Evolutionary conservation across 2,329 filamentous ascomycete species (phyloP), one percentile per base, ranked within the genome.

Genomic region (Pseudogymnoascus sp.): DNA sequence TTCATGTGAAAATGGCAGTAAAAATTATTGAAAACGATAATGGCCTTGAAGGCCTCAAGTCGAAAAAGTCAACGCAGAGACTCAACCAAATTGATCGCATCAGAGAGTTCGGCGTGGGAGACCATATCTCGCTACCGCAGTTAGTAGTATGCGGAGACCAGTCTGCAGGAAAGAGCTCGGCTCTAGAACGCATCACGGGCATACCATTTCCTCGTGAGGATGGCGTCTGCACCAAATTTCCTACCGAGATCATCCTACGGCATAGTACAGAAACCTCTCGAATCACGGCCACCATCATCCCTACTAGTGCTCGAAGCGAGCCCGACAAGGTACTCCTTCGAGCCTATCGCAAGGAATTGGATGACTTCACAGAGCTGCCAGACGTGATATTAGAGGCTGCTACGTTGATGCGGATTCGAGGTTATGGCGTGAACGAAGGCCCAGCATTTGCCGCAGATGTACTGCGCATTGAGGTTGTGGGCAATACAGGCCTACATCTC

Each of bases 191-290:
- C 21, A 51, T 51, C 29, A 51, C 44, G 21, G 44, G 44, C 29
- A 51, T 51, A 27, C 44, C 44, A 25, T 51, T 51, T 31, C 44
- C 44, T 51, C 44, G 44, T 27, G 21, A 51, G 2, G 44, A 51
- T 51, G 44, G 5, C 21, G 21, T 51, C 21, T 51, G 44, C 44
- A 51, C 44, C 44, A 51, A 31, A 51, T 51, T 51, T 51, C 21
- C 44, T n/a, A 51, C 44, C 44, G 44, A 51, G 44, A 51, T 51
- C 44, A 51, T 74, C 2, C 74, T 72, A 6, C 67, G 67, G 0
- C 71, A 71, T 51, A 31, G 29, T 31, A 5, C 21, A 31, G 4
- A 25, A 25, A 25, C 21, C 21, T 25, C 21, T 27, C 44, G 44
- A 25, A 51, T 51, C 44, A 27, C 21, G 21, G 44, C 29, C 21